Evolutionary conservation across 805 yeast genomes (phyloP).

Genomic region (Cyberlindnera bimundalis): DNA sequence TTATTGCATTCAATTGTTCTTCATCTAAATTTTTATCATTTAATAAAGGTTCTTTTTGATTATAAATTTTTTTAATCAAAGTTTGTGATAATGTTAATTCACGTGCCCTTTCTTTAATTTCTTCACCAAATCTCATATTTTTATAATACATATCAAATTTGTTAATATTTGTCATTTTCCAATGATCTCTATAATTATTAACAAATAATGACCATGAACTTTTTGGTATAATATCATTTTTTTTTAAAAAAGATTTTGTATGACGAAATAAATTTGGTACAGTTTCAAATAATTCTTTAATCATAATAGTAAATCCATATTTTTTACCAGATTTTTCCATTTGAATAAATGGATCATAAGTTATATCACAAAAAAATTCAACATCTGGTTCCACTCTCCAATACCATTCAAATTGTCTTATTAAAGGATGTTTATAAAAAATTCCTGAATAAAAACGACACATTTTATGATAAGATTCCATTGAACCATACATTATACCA

Average conservation of each 20-base stretch:
- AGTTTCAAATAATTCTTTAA: slow-evolving; percentile 76
- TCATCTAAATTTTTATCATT: slow-evolving; percentile 26
- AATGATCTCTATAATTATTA: slow-evolving; percentile 33
- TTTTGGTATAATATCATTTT: slow-evolving; percentile 46
- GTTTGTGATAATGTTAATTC: slow-evolving; percentile 33
- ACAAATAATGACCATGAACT: slow-evolving; percentile 69
- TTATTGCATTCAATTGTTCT: slow-evolving; percentile 35
- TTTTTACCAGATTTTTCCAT: slow-evolving; percentile 68
- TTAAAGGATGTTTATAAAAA: slow-evolving; percentile 76
- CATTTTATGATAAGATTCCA: slow-evolving; percentile 88
- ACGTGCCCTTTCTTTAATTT: slow-evolving; percentile 26
- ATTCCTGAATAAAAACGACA: slow-evolving; percentile 87
- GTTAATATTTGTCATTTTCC: slow-evolving; percentile 31
- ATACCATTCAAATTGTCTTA: slow-evolving; percentile 77
- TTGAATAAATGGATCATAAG: slow-evolving; percentile 86
- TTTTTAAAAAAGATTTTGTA: slow-evolving; percentile 59
- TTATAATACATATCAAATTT: slow-evolving; percentile 28
- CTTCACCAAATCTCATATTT: slow-evolving; percentile 27
- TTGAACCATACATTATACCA: slow-evolving; percentile 77
- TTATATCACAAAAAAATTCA: slow-evolving; percentile 82
- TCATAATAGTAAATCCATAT: slow-evolving; percentile 82
- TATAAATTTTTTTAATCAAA: slow-evolving; percentile 17
- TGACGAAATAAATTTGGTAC: slow-evolving; percentile 77
- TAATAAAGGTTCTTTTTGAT: background rate
- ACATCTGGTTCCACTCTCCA: slow-evolving; percentile 97